Evolutionary conservation across 2,329 filamentous ascomycete genomes (phyloP), one percentile per base, ranked within the genome.

Genomic region (Neofusicoccum kwambonambiense): DNA sequence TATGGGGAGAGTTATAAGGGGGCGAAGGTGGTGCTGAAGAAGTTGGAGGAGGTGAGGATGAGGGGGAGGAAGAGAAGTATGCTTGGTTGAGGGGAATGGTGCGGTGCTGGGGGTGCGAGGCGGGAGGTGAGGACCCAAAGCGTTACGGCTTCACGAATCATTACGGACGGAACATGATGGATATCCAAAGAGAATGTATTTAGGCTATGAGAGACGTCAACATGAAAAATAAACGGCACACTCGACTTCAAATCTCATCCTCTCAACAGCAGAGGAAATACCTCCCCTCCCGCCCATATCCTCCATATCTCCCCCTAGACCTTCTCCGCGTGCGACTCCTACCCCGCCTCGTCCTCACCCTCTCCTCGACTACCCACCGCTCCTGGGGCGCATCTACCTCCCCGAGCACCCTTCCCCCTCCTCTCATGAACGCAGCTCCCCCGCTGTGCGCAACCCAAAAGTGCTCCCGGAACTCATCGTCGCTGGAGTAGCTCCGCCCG

Each of bases 21-120:
- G 15, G 90, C 91, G 0, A 85, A 81, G 65, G 81, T 86, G 19
- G 92, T 93, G 22, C 78, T 99, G 74, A 92, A 87, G 80, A 90
- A 89, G 76, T 78, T 99, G 67, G 93, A 97, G 75, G 94, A 97
- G 69, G 95, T 99, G 52, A 87, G 95, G 75, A 87, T 97, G 89
- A 88, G 95, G 76, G 95, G 95, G 3, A 85, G 95, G 75, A 99
- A 99, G 86, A 90, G 92, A 78, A 98, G 93, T 76, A 99, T 99
- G 95, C 76, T 99, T 70, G 95, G 95, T 34, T 98, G 80, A 80
- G 66, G 35, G 54, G 12, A 9, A 9, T 31, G n/a, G 31, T 22
- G 41, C 9, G 39, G 12, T 15, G 15, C 3, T 3, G 3, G 3
- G 22, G 19, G 19, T 3, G 19, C 19, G 19, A 22, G 19, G 19